Evolutionary conservation across 1,139 yeast species (phyloP).

Genomic region (Debaryomycetaceae sp.): DNA sequence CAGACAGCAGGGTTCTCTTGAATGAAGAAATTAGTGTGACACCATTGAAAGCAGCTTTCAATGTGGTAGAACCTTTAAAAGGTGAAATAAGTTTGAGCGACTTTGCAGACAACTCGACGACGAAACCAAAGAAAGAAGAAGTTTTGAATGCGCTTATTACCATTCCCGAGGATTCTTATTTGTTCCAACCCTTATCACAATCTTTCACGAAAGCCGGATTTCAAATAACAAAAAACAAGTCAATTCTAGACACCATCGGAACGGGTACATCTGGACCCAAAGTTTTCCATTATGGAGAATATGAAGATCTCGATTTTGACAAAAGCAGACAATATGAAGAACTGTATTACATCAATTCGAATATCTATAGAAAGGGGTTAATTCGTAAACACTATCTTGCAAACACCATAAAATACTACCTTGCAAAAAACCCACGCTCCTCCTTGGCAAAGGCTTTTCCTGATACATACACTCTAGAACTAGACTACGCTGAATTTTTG

Average conservation of each 20-base stretch:
- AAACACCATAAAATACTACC: conserved; percentile 70
- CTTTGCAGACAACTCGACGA: conserved; percentile 12
- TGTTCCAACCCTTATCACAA: conserved; percentile 51
- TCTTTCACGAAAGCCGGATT: conserved; percentile 34
- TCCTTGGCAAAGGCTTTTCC: conserved; percentile 63
- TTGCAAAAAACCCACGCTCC: conserved; percentile 71
- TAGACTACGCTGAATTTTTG: conserved; percentile 94
- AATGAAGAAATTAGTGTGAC: conserved; percentile 68
- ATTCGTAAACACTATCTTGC: conserved; percentile 87
- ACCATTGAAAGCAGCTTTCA: conserved; percentile 75
- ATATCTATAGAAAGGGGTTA: conserved; percentile 79
- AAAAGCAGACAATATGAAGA: conserved; percentile 33
- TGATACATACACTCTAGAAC: conserved; percentile 72
- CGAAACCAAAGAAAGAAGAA: conserved; percentile 3
- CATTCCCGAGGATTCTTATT: conserved; percentile 43
- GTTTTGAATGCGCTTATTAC: conserved; percentile 33
- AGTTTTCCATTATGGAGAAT: conserved; percentile 80
- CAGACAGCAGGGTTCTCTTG: conserved; percentile 53
- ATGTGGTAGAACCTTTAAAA: conserved; percentile 46
- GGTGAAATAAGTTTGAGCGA: conserved; percentile 53
- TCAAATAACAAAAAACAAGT: conserved; percentile 23
- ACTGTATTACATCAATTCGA: conserved; percentile 71
- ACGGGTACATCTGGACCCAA: conserved; percentile 14
- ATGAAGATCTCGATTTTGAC: conserved; percentile 84
- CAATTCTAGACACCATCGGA: conserved; percentile 17